A percentile compares a stretch with the other conserved stretches of the same genome.
phyloP scores from a whole-genome alignment of 2,329 filamentous ascomycete genomes.

The Neofusicoccum laricinum region DNA sequence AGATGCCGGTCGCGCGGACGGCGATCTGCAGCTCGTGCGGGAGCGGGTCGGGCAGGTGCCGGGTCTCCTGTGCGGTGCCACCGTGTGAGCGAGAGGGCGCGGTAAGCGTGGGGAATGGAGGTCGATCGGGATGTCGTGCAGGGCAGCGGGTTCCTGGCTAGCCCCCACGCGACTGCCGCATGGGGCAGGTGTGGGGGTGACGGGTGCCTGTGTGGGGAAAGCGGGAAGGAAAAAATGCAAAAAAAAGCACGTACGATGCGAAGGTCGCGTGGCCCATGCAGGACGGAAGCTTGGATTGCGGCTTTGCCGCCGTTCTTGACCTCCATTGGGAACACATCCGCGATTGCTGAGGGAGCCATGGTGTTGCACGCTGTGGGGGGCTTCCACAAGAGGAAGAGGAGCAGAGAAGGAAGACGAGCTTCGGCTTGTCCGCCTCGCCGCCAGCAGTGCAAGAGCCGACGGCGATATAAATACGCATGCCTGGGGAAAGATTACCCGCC shows the following conservation, averaged over 20 bases:
- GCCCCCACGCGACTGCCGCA: background rate
- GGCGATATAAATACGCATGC: background rate
- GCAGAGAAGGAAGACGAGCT: background rate
- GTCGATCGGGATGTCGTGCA: background rate
- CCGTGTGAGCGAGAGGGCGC: background rate
- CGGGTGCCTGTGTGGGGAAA: constrained; percentile 1
- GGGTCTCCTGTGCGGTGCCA: constrained; percentile 50
- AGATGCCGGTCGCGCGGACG: constrained; percentile 65
- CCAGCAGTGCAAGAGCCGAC: background rate
- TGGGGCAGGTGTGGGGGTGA: background rate
- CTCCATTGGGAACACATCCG: constrained; percentile 39
- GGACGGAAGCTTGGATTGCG: constrained; percentile 38
- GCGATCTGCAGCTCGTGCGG: constrained; percentile 62
- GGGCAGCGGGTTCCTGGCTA: background rate
- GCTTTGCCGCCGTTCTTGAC: constrained; percentile 37
- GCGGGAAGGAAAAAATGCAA: constrained; percentile 31
- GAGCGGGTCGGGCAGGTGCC: constrained; percentile 53
- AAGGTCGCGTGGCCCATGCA: constrained; percentile 43
- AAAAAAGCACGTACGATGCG: constrained; percentile 34
- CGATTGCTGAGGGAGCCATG: constrained; percentile 41
- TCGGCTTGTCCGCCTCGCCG: background rate
- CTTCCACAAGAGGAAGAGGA: background rate
- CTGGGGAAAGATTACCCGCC: background rate
- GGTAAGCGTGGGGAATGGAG: background rate
- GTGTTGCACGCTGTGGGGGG: background rate